Conservation (phyloP, 202 grass and related monocot genomes). For the Elaeis oleifera region DNA sequence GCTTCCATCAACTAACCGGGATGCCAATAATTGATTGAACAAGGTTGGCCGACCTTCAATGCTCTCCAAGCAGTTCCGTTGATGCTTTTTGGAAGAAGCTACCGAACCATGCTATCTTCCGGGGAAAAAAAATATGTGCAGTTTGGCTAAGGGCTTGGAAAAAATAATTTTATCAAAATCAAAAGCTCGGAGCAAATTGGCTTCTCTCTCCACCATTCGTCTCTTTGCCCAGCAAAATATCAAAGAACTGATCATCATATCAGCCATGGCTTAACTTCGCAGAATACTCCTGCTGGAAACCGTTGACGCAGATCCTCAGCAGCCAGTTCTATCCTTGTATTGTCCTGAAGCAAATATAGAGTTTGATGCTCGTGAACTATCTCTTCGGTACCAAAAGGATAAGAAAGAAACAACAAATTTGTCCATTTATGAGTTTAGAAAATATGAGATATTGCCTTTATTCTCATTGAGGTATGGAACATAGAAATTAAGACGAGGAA, state of each 20-base stretch:
- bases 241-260: background rate
- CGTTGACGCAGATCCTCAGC: constrained; percentile 30
- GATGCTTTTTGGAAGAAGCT: too few relatives aligned
- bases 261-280: constrained; percentile 17
- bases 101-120: too few relatives aligned
- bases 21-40: too few relatives aligned
- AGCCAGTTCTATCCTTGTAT: constrained; percentile 45
- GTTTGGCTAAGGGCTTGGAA: background rate
- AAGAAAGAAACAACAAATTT: background rate
- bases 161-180: background rate
- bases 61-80: too few relatives aligned
- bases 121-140: too few relatives aligned
- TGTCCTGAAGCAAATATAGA: constrained; percentile 54
- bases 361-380: background rate
- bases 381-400: too few relatives aligned
- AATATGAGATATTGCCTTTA: background rate
- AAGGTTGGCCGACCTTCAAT: too few relatives aligned
- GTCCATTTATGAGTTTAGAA: too few relatives aligned
- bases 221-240: background rate
- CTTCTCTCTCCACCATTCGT: background rate
- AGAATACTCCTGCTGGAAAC: constrained; percentile 60
- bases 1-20: too few relatives aligned
- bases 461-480: background rate
- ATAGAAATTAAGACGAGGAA: too few relatives aligned
- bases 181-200: background rate